Conservation (phyloP, 148 eudicot genomes). For the Persicaria tinctoria region DNA sequence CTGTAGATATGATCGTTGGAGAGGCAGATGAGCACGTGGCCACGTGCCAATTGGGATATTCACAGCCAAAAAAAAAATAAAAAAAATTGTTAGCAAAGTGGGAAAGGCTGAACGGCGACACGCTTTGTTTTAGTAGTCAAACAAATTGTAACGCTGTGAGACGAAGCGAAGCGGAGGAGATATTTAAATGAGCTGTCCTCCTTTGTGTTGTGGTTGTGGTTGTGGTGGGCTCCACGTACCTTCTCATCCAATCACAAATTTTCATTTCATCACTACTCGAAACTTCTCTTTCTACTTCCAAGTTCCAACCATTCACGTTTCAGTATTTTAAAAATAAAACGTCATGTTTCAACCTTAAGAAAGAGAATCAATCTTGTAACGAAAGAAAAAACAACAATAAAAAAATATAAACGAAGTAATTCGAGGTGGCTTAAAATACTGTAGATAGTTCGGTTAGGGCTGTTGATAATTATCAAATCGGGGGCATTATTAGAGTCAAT, state of each 20-base stretch:
- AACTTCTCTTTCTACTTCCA: not conserved
- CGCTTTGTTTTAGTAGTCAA: not conserved
- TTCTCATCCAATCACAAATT: not conserved
- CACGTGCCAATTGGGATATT: conserved; percentile 9
- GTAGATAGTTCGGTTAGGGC: too few relatives aligned
- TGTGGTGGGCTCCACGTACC: not conserved
- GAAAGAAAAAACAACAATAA: too few relatives aligned
- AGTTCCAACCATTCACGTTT: not conserved
- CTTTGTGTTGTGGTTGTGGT: too few relatives aligned
- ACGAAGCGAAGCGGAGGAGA: not conserved
- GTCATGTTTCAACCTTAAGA: not conserved
- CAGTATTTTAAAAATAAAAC: not conserved
- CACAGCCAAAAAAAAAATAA: not conserved
- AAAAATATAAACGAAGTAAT: too few relatives aligned
- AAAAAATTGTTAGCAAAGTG: not conserved
- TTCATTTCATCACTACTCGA: not conserved
- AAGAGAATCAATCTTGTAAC: too few relatives aligned
- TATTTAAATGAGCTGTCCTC: not conserved
- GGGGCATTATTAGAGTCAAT: too few relatives aligned
- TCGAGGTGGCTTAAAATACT: too few relatives aligned
- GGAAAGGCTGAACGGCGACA: not conserved
- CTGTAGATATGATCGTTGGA: too few relatives aligned
- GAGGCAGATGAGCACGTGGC: not conserved
- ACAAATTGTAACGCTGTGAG: not conserved
- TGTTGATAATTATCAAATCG: too few relatives aligned